Conservation (phyloP, 225 moss, liverwort and hornwort genomes). For the Physcomitrellopsis africana region DNA sequence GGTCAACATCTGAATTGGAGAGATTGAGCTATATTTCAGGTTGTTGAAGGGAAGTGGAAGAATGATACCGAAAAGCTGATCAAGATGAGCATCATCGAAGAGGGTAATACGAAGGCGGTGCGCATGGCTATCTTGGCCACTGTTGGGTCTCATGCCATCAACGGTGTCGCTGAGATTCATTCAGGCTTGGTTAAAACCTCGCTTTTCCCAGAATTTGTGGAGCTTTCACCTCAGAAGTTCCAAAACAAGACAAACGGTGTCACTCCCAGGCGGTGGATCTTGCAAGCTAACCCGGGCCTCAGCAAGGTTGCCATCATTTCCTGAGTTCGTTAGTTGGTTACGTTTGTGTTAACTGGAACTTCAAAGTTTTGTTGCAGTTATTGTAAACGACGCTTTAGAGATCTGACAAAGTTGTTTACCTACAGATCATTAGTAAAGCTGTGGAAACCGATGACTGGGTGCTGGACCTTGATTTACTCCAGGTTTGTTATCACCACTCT, state of each 20-base stretch:
- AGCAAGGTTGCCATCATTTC: constrained; percentile 29
- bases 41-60: constrained; percentile 32
- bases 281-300: constrained; percentile 44
- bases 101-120: constrained; percentile 41
- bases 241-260: constrained; percentile 88
- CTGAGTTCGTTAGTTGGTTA: not conserved
- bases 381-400: not conserved
- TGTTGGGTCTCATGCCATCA: constrained; percentile 55
- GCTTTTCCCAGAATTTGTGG: constrained; percentile 65
- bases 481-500: constrained; percentile 32
- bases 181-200: constrained; percentile 62
- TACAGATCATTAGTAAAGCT: constrained; percentile 61
- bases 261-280: constrained; percentile 69
- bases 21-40: constrained; percentile 13
- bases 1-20: not conserved
- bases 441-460: constrained; percentile 71
- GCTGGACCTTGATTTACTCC: constrained; percentile 66
- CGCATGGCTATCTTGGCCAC: constrained; percentile 45
- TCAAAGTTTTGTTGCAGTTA: not conserved
- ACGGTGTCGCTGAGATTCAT: constrained; percentile 77
- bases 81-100: constrained; percentile 50
- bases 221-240: constrained; percentile 63
- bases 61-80: constrained; percentile 29
- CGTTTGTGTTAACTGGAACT: not conserved
- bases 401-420: constrained; percentile 20